These are phyloP conservation scores for Eimeria sp. DNA, from an alignment of 169 alveolate genomes.

Conservation along the genomic window DNA sequence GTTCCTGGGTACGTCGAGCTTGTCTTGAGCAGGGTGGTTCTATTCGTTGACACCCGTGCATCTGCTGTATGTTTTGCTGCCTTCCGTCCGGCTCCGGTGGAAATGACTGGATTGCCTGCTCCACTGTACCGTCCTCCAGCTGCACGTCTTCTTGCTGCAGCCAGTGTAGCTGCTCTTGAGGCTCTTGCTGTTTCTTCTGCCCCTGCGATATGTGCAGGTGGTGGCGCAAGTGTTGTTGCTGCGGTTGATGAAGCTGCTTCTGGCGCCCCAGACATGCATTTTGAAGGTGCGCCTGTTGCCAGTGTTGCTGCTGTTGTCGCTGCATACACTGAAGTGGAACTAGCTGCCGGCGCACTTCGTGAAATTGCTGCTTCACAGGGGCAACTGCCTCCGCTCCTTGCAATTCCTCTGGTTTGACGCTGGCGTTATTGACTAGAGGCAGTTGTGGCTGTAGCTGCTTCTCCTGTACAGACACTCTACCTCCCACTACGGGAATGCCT, in stretches of 20 bases:
- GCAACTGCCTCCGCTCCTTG: background rate
- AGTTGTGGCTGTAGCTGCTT: background rate
- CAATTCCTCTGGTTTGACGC: background rate
- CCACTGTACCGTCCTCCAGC: background rate
- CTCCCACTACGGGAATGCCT: background rate
- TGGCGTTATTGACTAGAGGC: background rate
- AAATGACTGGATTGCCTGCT: background rate
- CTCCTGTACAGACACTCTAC: background rate
- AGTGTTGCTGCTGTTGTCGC: background rate
- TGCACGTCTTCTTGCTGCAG: constrained; percentile 16
- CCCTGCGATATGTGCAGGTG: background rate
- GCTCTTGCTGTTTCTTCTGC: constrained; percentile 20
- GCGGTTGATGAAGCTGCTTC: background rate
- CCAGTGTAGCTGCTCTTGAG: constrained; percentile 9
- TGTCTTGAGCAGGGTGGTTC: background rate
- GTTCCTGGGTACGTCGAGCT: background rate
- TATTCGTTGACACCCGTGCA: background rate
- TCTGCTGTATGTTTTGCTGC: constrained; percentile 14
- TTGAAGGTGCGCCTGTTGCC: background rate
- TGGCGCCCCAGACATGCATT: background rate
- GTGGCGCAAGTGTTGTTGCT: constrained; percentile 10
- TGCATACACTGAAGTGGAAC: background rate
- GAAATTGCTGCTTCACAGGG: background rate
- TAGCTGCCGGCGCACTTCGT: constrained; percentile 23
- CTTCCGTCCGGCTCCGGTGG: background rate